phyloP scores from a whole-genome alignment of 2,329 filamentous ascomycete species.

The Pestalotiopsis sp. region DNA sequence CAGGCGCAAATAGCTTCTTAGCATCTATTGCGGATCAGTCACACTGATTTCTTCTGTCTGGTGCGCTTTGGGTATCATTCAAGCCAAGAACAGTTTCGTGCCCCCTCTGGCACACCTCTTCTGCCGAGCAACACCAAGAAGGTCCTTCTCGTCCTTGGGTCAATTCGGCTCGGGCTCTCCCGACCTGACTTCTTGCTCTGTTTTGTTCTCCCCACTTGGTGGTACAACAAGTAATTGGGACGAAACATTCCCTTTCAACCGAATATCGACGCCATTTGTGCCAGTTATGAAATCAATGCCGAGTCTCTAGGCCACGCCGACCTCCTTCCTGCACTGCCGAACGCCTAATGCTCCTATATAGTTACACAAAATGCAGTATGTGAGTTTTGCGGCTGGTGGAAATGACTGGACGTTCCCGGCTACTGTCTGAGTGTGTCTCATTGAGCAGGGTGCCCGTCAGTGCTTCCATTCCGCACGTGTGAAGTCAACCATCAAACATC shows the following conservation, averaged over 20 bases:
- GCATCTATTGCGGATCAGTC: background rate
- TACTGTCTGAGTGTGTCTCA: background rate
- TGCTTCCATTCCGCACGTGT: too few species aligned
- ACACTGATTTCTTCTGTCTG: background rate
- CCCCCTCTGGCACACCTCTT: background rate
- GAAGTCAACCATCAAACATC: background rate
- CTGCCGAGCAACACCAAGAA: conserved; percentile 2
- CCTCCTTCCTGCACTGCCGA: background rate
- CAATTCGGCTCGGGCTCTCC: background rate
- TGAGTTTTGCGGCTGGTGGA: background rate
- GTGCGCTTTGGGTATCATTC: conserved; percentile 15
- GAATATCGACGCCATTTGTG: conserved; percentile 1
- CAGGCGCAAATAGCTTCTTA: background rate
- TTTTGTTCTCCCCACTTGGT: background rate
- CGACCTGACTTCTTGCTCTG: background rate
- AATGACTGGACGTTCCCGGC: background rate
- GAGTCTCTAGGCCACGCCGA: background rate
- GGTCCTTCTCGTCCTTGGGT: background rate
- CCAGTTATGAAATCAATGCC: conserved; percentile 3
- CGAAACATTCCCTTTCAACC: background rate
- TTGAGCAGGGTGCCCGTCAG: background rate
- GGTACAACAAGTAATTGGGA: background rate
- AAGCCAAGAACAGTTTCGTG: conserved; percentile 11
- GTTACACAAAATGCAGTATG: background rate
- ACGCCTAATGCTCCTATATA: conserved; percentile 3